phyloP scores from a whole-genome alignment of 2,329 filamentous ascomycete species.

The Volutella citrinella region DNA sequence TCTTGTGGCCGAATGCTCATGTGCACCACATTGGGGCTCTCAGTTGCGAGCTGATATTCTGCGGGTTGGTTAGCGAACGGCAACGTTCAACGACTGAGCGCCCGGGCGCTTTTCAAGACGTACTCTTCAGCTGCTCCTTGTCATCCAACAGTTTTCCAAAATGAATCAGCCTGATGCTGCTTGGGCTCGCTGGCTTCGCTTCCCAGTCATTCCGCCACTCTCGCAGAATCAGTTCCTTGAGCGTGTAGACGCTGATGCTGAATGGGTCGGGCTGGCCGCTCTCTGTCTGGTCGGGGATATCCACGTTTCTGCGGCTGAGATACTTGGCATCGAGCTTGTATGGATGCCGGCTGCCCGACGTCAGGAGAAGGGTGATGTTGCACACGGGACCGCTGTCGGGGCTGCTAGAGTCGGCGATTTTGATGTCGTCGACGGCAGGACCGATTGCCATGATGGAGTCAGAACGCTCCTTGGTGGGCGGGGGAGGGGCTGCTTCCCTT shows the following conservation, averaged over 20 bases:
- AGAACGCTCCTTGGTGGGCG: conserved; percentile 29
- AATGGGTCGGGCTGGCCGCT: conserved; percentile 70
- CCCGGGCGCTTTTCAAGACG: no score
- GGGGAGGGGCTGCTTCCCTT: conserved; percentile 25
- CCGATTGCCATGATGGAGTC: conserved; percentile 42
- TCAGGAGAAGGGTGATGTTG: conserved; percentile 79
- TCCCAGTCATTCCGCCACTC: conserved; percentile 97
- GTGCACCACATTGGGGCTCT: conserved; percentile 82
- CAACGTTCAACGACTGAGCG: no score
- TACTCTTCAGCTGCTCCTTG: conserved; percentile 81
- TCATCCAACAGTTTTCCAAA: conserved; percentile 91
- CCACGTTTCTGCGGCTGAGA: conserved; percentile 74
- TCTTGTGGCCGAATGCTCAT: conserved; percentile 91
- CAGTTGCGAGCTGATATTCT: conserved; percentile 78
- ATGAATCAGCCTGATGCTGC: conserved; percentile 85
- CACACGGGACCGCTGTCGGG: conserved; percentile 46
- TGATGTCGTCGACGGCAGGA: conserved; percentile 40
- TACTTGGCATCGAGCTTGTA: conserved; percentile 90
- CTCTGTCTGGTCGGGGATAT: conserved; percentile 63
- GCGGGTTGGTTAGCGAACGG: conserved; percentile 9
- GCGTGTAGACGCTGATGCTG: conserved; percentile 86
- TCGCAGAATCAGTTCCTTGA: conserved; percentile 90
- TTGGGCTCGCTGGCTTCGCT: conserved; percentile 77
- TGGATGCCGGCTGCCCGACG: conserved; percentile 78
- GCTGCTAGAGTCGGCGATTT: conserved; percentile 27